phyloP scores from a whole-genome alignment of 2,329 filamentous ascomycete genomes.

The Bipolaris zeicola region DNA sequence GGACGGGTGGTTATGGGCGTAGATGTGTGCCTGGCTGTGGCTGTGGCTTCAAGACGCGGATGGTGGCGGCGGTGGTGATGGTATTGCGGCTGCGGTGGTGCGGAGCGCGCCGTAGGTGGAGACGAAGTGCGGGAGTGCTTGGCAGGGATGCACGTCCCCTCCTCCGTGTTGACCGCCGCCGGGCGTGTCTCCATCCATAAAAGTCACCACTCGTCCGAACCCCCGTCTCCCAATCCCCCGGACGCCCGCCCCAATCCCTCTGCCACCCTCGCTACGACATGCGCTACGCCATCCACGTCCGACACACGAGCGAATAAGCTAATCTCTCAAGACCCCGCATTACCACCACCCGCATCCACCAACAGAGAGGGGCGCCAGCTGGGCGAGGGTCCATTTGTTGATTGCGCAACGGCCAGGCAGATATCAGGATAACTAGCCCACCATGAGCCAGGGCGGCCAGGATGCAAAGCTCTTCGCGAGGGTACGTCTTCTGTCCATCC shows the following conservation, averaged over 20 bases:
- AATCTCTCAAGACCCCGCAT: constrained; percentile 16
- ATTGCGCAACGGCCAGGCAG: constrained; percentile 34
- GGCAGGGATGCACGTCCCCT: constrained; percentile 33
- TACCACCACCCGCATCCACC: constrained; percentile 8
- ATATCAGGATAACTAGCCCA: constrained; percentile 39
- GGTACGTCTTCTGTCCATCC: constrained; percentile 64
- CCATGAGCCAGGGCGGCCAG: constrained; percentile 74
- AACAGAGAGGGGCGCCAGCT: constrained; percentile 35
- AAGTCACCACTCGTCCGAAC: constrained; percentile 19
- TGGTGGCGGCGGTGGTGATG: not conserved
- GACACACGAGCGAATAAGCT: constrained; percentile 17
- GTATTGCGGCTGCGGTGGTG: constrained; percentile 7
- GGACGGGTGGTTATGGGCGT: not conserved
- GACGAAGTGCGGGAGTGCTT: constrained; percentile 13
- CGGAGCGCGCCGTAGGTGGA: constrained; percentile 2
- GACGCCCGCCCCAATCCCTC: not conserved
- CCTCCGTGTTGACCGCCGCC: constrained; percentile 29
- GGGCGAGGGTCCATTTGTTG: constrained; percentile 30
- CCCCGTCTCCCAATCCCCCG: constrained; percentile 1
- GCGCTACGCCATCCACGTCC: constrained; percentile 20
- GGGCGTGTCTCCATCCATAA: constrained; percentile 9
- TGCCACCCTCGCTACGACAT: constrained; percentile 19
- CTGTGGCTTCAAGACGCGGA: not conserved
- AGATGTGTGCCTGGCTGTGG: not conserved
- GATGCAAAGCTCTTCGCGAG: constrained; percentile 99